Conservation (phyloP, 495 filamentous ascomycete genomes). For the Neurospora pannonica region DNA sequence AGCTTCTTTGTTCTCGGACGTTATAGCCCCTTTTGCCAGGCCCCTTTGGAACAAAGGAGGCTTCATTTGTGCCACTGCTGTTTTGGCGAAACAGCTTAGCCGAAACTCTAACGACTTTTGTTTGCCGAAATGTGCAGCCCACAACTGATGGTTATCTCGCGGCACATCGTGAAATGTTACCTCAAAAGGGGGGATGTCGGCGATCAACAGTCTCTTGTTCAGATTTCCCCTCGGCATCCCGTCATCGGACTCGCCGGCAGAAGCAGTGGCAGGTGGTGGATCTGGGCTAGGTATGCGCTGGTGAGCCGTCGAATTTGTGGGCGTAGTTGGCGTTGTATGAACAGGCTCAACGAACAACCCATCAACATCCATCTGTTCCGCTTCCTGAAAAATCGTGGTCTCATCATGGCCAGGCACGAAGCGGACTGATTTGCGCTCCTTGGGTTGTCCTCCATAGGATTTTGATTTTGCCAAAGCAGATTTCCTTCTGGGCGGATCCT, state of each 20-base stretch:
- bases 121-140: slow-evolving; percentile 27
- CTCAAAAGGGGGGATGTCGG: slow-evolving; percentile 8
- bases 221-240: slow-evolving; percentile 11
- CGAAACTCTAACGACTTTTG: slow-evolving; percentile 22
- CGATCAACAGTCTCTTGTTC: slow-evolving; percentile 21
- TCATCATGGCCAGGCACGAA: slow-evolving; percentile 23
- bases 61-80: slow-evolving; percentile 8
- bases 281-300: slow-evolving; percentile 8
- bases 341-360: not conserved
- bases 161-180: slow-evolving; percentile 26
- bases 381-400: slow-evolving; percentile 7
- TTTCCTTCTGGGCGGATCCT: not conserved
- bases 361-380: slow-evolving; percentile 18
- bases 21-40: slow-evolving; percentile 13
- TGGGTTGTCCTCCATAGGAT: slow-evolving; percentile 1
- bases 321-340: not conserved
- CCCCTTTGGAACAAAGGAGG: not conserved
- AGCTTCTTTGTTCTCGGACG: slow-evolving; percentile 5
- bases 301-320: not conserved
- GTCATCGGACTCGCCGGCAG: not conserved
- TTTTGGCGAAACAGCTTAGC: slow-evolving; percentile 21
- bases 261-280: slow-evolving; percentile 9
- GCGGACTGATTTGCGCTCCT: slow-evolving; percentile 32
- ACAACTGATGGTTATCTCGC: slow-evolving; percentile 14
- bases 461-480: not conserved